These are phyloP conservation scores for Dorcoceras hygrometricum DNA, from an alignment of 257 asterid species.

Conservation along the genomic window DNA sequence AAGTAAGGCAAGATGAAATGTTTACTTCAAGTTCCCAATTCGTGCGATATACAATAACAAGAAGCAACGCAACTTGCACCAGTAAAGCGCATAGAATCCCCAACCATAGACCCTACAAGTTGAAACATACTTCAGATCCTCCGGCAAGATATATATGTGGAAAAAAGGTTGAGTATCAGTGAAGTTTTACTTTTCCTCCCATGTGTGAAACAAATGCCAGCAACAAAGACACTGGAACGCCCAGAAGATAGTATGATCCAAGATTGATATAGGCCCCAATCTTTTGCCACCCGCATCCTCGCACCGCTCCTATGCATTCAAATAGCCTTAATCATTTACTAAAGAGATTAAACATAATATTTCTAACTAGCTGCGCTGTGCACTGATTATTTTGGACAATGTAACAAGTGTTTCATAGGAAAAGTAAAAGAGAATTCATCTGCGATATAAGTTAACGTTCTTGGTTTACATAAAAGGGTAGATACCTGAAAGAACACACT, in stretches of 20 bases:
- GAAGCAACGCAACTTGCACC: conserved; percentile 58
- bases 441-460: not conserved
- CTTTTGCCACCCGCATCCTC: conserved; percentile 85
- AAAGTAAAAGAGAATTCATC: not conserved
- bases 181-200: conserved; percentile 62
- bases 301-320: conserved; percentile 46
- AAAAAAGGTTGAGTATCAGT: not conserved
- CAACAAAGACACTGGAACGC: conserved; percentile 62
- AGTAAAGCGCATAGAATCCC: conserved; percentile 59
- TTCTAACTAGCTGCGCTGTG: too few relatives aligned
- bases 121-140: not conserved
- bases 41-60: conserved; percentile 37
- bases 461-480: not conserved
- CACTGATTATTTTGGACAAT: too few relatives aligned
- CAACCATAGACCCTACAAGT: conserved; percentile 70
- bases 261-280: conserved; percentile 82
- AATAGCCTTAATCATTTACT: not conserved
- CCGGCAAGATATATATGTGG: not conserved
- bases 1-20: not conserved
- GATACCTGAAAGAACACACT: conserved; percentile 78
- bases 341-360: too few relatives aligned
- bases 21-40: conserved; percentile 72
- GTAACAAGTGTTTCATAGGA: not conserved
- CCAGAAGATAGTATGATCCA: conserved; percentile 82
- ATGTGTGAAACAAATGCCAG: conserved; percentile 59